These are phyloP conservation scores for Dendrobium officinale DNA, from an alignment of 106 monocot genomes.

Conservation along the genomic window DNA sequence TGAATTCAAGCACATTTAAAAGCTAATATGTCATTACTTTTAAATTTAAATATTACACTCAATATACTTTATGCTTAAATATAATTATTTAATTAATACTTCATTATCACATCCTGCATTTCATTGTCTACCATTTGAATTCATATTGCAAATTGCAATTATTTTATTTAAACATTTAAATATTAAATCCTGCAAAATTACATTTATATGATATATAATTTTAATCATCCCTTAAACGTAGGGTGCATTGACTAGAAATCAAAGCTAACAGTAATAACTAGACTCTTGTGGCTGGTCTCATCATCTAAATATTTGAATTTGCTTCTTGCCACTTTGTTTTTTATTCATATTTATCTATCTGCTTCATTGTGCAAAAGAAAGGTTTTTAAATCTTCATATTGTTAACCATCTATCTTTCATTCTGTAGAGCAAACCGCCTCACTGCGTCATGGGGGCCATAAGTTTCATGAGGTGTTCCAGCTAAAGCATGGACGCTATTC, in stretches of 20 bases:
- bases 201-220: neutral
- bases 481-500: constrained; percentile 63
- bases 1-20: no score
- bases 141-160: no score
- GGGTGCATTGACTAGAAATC: neutral
- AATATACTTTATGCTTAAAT: no score
- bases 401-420: neutral
- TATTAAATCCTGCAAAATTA: no score
- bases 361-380: neutral
- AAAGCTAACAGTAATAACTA: neutral
- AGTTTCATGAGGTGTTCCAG: constrained; percentile 71
- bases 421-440: constrained; percentile 30
- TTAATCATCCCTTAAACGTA: no score
- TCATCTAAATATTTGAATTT: neutral
- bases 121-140: no score
- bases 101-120: no score
- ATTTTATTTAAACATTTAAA: no score
- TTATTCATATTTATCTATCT: neutral
- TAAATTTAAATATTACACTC: no score
- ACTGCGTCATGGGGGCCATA: constrained; percentile 46
- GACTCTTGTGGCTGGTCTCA: neutral
- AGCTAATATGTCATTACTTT: no score
- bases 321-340: neutral
- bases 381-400: neutral
- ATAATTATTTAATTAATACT: no score